phyloP scores from a whole-genome alignment of 2,329 filamentous ascomycete genomes.

The Pseudopithomyces chartarum region DNA sequence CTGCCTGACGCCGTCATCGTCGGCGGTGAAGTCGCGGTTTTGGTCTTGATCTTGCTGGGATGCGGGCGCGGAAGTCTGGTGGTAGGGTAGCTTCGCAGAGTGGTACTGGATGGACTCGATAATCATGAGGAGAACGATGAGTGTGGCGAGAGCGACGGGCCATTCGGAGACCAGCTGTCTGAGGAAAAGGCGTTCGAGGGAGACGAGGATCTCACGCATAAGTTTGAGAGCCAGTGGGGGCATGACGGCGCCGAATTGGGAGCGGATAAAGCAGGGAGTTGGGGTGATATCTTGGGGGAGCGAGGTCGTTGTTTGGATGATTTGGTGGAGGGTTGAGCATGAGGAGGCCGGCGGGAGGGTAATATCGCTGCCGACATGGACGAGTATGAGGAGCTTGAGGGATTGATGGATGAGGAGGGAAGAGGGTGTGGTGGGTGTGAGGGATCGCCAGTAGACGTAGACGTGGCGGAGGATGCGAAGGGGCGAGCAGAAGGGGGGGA shows the following conservation, averaged over 20 bases:
- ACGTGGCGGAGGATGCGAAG: constrained; percentile 40
- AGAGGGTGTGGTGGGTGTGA: constrained; percentile 20
- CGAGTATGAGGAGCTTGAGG: constrained; percentile 46
- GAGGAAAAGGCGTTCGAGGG: constrained; percentile 37
- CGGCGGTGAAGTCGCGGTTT: constrained; percentile 16
- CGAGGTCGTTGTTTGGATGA: constrained; percentile 26
- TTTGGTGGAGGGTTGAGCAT: constrained; percentile 19
- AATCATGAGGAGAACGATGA: constrained; percentile 43
- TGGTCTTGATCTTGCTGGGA: constrained; percentile 1
- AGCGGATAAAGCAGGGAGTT: constrained; percentile 47
- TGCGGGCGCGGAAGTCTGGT: constrained; percentile 20
- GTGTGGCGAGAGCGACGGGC: constrained; percentile 38
- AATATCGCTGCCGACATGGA: constrained; percentile 46
- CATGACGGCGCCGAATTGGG: constrained; percentile 44
- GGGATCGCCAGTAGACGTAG: constrained; percentile 38
- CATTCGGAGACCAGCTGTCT: constrained; percentile 37
- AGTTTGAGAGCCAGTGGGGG: constrained; percentile 36
- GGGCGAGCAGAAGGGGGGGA: constrained; percentile 41
- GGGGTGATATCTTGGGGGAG: constrained; percentile 19
- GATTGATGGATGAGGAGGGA: constrained; percentile 36
- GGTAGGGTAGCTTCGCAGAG: constrained; percentile 41
- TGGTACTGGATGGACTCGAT: constrained; percentile 48
- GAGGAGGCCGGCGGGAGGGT: constrained; percentile 28
- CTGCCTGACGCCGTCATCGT: constrained; percentile 33
- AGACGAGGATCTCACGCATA: constrained; percentile 39